Base-by-base conservation (phyloP, 2,329 filamentous ascomycete genomes). In the Aureobasidium sp. region DNA sequence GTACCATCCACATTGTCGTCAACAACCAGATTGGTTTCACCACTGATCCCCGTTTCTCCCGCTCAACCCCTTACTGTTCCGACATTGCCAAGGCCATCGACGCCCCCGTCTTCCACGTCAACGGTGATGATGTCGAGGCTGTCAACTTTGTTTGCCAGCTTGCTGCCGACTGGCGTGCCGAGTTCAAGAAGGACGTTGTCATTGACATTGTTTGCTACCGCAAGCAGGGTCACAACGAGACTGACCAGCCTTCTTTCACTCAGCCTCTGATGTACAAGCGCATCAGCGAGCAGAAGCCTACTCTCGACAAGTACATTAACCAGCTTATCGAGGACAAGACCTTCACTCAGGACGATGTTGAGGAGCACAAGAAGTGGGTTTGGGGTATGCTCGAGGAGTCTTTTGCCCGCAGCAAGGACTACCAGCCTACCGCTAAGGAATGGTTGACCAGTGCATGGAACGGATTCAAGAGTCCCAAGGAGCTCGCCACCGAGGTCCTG, bases 21-120 rank as follows among this genome's bases (percentile, higher is more conserved):
- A 99, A 99, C 86, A 99, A 99, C 84, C 94, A 99, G 83, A 99
- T 99, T 75, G 94, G 94, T 77, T 99, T 99, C 83, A 99, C 94
- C 60, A 99, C 94, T 25, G 94, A 99, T 74, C 94, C 94, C 68
- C 91, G 94, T 73, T 99, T 96, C 77, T 88, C 94, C 70, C 91
- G 94, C 70, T 99, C 94, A 22, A 99, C 94, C 55, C 90, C 94
- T 48, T 99, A 99, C 85, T 99, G 94, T 80, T 97, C 94, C 47
- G 94, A 99, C 76, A 97, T 99, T 71, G 94, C 94, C 78, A 99
- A 99, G 82, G 90, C 94, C 57, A 97, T 99, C 69, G 94, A 99
- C 70, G 94, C 94, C 2, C 94, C 94, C 49, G 90, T 99, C 63
- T 99, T 99, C 86, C 94, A 99, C 80, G 94, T 99, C 74, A 99